phyloP scores from a whole-genome alignment of 208 protist genomes.

The Trypanosoma scelopori region DNA sequence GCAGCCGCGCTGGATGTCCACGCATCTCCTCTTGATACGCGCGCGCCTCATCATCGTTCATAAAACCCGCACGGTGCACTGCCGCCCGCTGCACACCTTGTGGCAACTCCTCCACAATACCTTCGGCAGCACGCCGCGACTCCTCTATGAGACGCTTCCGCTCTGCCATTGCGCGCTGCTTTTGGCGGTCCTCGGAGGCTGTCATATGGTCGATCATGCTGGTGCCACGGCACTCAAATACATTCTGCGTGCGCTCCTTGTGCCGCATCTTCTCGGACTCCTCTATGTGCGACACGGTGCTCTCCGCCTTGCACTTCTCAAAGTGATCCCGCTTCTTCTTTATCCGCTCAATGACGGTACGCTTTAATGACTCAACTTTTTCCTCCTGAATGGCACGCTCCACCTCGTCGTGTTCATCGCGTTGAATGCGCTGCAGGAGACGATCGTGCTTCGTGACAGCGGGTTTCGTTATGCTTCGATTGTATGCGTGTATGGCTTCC shows the following conservation, averaged over 20 bases:
- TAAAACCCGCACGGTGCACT: slow-evolving; percentile 56
- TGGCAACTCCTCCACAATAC: slow-evolving; percentile 7
- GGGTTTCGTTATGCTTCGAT: slow-evolving; percentile 37
- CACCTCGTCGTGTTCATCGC: slow-evolving; percentile 33
- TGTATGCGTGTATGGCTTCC: slow-evolving; percentile 42
- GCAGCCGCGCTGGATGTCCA: slow-evolving; percentile 44
- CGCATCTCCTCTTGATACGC: slow-evolving; percentile 70
- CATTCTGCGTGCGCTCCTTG: slow-evolving; percentile 67
- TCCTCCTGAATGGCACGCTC: slow-evolving; percentile 38
- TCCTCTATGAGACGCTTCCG: slow-evolving; percentile 3
- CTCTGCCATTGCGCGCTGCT: slow-evolving; percentile 28
- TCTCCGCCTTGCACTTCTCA: slow-evolving; percentile 48
- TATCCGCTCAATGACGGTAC: slow-evolving; percentile 26
- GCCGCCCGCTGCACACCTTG: slow-evolving; percentile 29
- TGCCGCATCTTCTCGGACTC: slow-evolving; percentile 24
- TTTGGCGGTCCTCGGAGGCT: slow-evolving; percentile 10
- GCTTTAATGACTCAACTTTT: slow-evolving; percentile 40
- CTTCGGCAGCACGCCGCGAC: background rate
- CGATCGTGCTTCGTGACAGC: slow-evolving; percentile 46
- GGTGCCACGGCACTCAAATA: slow-evolving; percentile 54
- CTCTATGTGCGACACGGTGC: slow-evolving; percentile 36
- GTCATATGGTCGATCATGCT: slow-evolving; percentile 54
- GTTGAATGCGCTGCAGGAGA: slow-evolving; percentile 41
- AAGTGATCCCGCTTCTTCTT: slow-evolving; percentile 47
- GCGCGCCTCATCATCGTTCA: slow-evolving; percentile 53